Base-by-base conservation (phyloP, 2,329 filamentous ascomycete genomes). In the Trichophyton rubrum region DNA sequence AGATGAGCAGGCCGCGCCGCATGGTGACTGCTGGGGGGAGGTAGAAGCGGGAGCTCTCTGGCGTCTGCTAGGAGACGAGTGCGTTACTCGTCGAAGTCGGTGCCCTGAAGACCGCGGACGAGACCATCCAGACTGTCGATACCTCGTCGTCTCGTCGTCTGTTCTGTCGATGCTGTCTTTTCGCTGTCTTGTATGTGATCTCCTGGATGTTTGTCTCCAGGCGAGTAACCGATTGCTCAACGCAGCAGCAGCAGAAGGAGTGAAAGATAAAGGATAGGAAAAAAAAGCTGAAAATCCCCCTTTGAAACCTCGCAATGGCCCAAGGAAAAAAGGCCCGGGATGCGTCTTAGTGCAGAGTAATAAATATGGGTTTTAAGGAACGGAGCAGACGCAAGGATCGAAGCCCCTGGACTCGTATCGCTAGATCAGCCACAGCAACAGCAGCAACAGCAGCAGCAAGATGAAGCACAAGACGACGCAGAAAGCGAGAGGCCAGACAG, bases 1-100 rank as follows among this genome's bases (percentile, higher is more conserved):
- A 87, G 68, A 86, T 77, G 61, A 84, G 67, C 62, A 84, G 74
- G 69, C 80, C 80, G 74, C 79, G 79, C 66, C 82, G 79, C 83
- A 86, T 86, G 62, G 65, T 78, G 74, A 27, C 27, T 27, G 27
- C 27, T 27, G 5, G 27, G 27, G 6, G 27, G 27, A 27, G 27
- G 27, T 6, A 6, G 27, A 27, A 6, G 27, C 6, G 27, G 27
- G 6, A 27, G 27, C 27, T 27, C 27, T 27, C 24, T 27, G 24
- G 24, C 24, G 24, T 27, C 24, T 27, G 24, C 24, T 27, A 27
- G 27, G 5, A 27, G 27, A 35, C 33, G 33, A 35, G 33, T 9
- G 33, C 33, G 33, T 35, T 33, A 15, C 22, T 53, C 49, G 49
- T 53, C 27, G 27, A n/a, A 4, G 49, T 13, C 6, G 49, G 11